Percentiles rank a stretch among this genome's conserved stretches.
These are phyloP conservation scores for Colletotrichum spinosum DNA, from an alignment of 2,329 filamentous ascomycete genomes.

Conservation along the genomic window DNA sequence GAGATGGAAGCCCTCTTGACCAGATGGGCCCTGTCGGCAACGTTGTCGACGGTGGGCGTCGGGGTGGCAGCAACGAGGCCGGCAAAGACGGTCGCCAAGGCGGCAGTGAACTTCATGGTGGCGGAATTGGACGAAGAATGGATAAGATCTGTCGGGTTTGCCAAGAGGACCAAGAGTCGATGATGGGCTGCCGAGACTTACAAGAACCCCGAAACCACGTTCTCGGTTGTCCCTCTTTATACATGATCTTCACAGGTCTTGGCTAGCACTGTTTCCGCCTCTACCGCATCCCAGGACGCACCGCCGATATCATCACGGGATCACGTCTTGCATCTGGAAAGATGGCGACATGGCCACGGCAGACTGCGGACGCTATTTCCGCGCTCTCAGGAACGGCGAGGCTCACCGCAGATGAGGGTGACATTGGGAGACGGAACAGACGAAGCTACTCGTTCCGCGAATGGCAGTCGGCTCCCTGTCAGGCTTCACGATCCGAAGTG, in stretches of 20 bases:
- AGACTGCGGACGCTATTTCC: neutral
- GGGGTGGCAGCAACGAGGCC: constrained; percentile 33
- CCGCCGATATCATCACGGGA: neutral
- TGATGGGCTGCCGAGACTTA: neutral
- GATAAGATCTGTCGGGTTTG: neutral
- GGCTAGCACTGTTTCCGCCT: constrained; percentile 6
- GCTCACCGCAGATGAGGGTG: neutral
- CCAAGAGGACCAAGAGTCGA: constrained; percentile 4
- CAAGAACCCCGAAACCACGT: constrained; percentile 9
- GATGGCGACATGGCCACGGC: neutral
- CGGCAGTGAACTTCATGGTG: constrained; percentile 31
- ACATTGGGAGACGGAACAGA: constrained; percentile 7
- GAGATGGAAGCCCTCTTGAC: constrained; percentile 39
- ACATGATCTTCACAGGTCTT: neutral
- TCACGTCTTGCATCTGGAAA: neutral
- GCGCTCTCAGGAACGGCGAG: neutral
- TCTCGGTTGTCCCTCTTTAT: constrained; percentile 10
- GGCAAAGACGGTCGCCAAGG: constrained; percentile 30
- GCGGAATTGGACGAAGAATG: neutral
- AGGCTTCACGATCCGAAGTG: neutral
- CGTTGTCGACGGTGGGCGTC: constrained; percentile 33
- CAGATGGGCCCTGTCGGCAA: constrained; percentile 28
- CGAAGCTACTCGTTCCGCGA: constrained; percentile 20
- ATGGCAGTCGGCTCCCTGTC: neutral
- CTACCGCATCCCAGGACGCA: neutral